A percentile compares a stretch with the other conserved stretches of the same genome.
phyloP scores from a whole-genome alignment of 345 rosid genomes.

The Psidium guajava region DNA sequence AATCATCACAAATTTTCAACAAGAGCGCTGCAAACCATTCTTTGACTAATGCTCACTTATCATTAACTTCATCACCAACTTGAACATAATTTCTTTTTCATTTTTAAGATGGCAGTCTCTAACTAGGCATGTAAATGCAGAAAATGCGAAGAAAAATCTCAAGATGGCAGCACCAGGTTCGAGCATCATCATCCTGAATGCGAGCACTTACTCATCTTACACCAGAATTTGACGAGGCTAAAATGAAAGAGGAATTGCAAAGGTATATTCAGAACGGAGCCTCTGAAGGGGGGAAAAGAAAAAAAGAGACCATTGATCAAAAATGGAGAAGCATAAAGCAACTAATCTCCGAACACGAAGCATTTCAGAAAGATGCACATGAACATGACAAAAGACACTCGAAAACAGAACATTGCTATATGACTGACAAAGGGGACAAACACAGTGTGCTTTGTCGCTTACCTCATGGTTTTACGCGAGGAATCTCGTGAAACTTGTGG shows the following conservation, averaged over 20 bases:
- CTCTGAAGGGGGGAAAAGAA: not conserved
- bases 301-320: not conserved
- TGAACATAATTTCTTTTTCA: not conserved
- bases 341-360: not conserved
- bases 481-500: not conserved
- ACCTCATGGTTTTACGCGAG: not conserved
- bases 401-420: not conserved
- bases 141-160: not conserved
- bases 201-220: not conserved
- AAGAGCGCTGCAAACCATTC: not conserved
- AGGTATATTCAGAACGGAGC: not conserved
- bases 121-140: not conserved
- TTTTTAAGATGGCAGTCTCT: not conserved
- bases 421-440: not conserved
- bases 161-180: not conserved
- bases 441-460: not conserved
- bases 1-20: not conserved
- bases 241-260: not conserved
- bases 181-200: not conserved
- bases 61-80: not conserved
- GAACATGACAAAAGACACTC: not conserved
- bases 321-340: not conserved
- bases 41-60: not conserved
- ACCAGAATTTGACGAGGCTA: not conserved
- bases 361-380: not conserved